Conservation (phyloP, 805 yeast species). For the Metschnikowia vanudenii region DNA sequence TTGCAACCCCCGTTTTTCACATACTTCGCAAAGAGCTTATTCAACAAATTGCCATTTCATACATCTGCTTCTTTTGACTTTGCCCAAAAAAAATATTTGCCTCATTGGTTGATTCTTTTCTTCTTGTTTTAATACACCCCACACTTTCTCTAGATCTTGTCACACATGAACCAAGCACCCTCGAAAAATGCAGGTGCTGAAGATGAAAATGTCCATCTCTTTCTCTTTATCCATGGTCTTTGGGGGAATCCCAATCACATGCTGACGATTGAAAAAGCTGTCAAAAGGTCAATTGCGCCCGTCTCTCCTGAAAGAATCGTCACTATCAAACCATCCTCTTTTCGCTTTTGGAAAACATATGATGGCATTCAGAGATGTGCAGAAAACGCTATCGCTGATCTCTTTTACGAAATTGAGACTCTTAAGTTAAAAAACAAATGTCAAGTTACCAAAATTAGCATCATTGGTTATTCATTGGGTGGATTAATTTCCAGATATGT, state of each 20-base stretch:
- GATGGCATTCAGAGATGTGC: constrained; percentile 41
- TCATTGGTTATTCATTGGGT: constrained; percentile 88
- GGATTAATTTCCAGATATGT: constrained; percentile 82
- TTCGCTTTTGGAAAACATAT: constrained; percentile 44
- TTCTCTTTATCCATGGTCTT: constrained; percentile 46
- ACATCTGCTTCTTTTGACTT: neutral
- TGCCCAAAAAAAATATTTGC: neutral
- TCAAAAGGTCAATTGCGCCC: constrained; percentile 32
- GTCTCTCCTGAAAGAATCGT: constrained; percentile 29
- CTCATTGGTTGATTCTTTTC: neutral
- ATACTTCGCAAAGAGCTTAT: neutral
- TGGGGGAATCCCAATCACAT: constrained; percentile 80
- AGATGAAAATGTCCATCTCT: constrained; percentile 31
- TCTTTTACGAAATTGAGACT: constrained; percentile 41
- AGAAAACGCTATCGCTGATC: constrained; percentile 34
- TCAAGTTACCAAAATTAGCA: constrained; percentile 62
- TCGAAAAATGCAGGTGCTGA: neutral
- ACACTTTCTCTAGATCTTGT: neutral
- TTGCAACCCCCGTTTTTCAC: constrained; percentile 1
- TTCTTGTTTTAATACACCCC: neutral
- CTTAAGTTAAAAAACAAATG: constrained; percentile 28
- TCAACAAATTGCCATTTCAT: neutral
- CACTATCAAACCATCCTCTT: constrained; percentile 38
- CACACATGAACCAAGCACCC: neutral
- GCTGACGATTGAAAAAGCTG: constrained; percentile 53